phyloP scores from a whole-genome alignment of 2,329 filamentous ascomycete species.

The Dothiorella sarmentorum region DNA sequence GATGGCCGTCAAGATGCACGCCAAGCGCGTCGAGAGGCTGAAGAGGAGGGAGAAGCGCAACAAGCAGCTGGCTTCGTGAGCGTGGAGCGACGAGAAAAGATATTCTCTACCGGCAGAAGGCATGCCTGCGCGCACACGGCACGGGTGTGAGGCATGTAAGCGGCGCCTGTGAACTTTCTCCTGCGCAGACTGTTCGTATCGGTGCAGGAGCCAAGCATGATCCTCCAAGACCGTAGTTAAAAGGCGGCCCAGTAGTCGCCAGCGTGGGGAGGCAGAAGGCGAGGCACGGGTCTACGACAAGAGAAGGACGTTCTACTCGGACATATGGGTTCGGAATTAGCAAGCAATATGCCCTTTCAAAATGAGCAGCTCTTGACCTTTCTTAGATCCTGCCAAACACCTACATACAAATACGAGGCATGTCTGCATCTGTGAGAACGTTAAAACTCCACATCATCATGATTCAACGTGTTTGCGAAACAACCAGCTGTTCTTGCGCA shows the following conservation, averaged over 20 bases:
- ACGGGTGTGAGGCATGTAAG: neutral
- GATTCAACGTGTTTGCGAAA: neutral
- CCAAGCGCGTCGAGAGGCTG: conserved; percentile 86
- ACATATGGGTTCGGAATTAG: neutral
- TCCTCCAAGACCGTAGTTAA: neutral
- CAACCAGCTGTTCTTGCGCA: neutral
- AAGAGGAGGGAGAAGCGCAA: conserved; percentile 97
- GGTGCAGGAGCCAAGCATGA: neutral
- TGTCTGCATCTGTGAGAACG: too few relatives aligned
- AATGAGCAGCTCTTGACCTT: neutral
- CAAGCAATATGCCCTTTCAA: conserved; percentile 5
- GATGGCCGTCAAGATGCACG: conserved; percentile 97
- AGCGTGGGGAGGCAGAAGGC: conserved; percentile 3
- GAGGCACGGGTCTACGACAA: neutral
- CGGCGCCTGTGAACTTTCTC: neutral
- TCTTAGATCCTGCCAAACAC: neutral
- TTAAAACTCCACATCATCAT: too few relatives aligned
- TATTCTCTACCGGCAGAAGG: neutral
- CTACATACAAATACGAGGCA: too few relatives aligned
- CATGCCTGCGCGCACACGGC: neutral
- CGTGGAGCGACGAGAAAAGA: neutral
- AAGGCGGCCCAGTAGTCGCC: neutral
- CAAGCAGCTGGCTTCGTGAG: conserved; percentile 61
- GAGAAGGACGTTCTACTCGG: neutral
- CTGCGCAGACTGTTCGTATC: neutral